These are phyloP conservation scores for Brassica balearica DNA, from an alignment of 441 rosid genomes.

Conservation along the genomic window DNA sequence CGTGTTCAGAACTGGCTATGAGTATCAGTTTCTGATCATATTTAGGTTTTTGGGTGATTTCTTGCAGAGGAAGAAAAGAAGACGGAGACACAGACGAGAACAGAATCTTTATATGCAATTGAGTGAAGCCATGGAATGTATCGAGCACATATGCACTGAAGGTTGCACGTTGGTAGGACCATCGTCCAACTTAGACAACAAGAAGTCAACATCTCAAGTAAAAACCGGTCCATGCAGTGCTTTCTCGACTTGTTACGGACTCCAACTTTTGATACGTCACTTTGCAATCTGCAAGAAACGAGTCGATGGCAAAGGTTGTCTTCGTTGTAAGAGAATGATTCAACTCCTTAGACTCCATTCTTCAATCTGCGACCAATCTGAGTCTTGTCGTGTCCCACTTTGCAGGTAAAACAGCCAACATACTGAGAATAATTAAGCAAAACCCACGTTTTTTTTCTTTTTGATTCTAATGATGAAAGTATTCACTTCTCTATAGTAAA, in stretches of 20 bases:
- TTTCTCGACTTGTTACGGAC: constrained; percentile 72
- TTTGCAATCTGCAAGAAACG: constrained; percentile 70
- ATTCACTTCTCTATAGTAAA: constrained; percentile 16
- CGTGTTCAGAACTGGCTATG: no score
- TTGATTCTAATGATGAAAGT: constrained; percentile 14
- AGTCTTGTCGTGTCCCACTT: constrained; percentile 81
- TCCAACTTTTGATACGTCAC: constrained; percentile 77
- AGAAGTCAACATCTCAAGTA: constrained; percentile 44
- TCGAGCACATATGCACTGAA: constrained; percentile 87
- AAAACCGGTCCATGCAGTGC: constrained; percentile 58
- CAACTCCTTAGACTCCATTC: constrained; percentile 89
- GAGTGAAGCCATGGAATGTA: constrained; percentile 82
- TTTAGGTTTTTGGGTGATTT: constrained; percentile 4
- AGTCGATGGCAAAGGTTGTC: constrained; percentile 66
- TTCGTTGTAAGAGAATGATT: constrained; percentile 89
- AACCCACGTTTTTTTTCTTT: not conserved
- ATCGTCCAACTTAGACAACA: constrained; percentile 32
- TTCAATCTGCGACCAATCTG: constrained; percentile 69
- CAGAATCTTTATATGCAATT: constrained; percentile 70
- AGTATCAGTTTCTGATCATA: not conserved
- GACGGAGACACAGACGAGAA: constrained; percentile 57
- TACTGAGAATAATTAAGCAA: constrained; percentile 8
- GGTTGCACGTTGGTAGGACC: constrained; percentile 89
- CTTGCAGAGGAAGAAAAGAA: constrained; percentile 75
- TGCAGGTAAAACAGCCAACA: constrained; percentile 62